Conservation (phyloP, 2,329 filamentous ascomycete species). For the Fusarium sulawesiense region DNA sequence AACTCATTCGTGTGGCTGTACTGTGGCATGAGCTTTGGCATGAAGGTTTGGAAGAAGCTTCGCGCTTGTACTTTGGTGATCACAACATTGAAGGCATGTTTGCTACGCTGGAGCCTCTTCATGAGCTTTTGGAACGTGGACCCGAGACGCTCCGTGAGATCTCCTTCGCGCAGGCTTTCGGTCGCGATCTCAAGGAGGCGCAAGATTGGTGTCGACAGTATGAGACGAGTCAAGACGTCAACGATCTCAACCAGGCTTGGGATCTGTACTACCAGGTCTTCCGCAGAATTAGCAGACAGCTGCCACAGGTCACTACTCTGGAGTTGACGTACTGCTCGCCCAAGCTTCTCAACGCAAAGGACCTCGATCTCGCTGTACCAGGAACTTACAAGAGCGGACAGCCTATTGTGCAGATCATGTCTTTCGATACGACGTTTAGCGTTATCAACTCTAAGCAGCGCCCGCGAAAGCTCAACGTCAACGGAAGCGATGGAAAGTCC, state of each 20-base stretch:
- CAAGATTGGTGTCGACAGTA: constrained; percentile 97
- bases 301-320: constrained; percentile 90
- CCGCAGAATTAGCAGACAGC: constrained; percentile 90
- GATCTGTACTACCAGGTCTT: constrained; percentile 99
- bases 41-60: constrained; percentile 96
- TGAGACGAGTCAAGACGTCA: constrained; percentile 86
- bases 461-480: constrained; percentile 87
- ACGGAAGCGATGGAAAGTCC: constrained; percentile 86
- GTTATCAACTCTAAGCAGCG: constrained; percentile 98
- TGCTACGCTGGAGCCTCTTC: constrained; percentile 85
- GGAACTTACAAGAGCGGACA: constrained; percentile 87
- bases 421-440: constrained; percentile 88
- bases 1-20: constrained; percentile 95
- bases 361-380: constrained; percentile 94
- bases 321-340: constrained; percentile 98
- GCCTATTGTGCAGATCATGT: constrained; percentile 84
- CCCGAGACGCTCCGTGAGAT: constrained; percentile 95
- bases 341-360: constrained; percentile 84
- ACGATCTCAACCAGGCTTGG: constrained; percentile 98
- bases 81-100: constrained; percentile 99
- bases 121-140: constrained; percentile 89
- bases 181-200: constrained; percentile 92
- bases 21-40: constrained; percentile 99
- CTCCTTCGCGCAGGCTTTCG: constrained; percentile 97
- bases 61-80: constrained; percentile 95